Evolutionary conservation across 257 asterid genomes (phyloP), one percentile per base, ranked within the genome.

Genomic region (Solanum phureja): DNA sequence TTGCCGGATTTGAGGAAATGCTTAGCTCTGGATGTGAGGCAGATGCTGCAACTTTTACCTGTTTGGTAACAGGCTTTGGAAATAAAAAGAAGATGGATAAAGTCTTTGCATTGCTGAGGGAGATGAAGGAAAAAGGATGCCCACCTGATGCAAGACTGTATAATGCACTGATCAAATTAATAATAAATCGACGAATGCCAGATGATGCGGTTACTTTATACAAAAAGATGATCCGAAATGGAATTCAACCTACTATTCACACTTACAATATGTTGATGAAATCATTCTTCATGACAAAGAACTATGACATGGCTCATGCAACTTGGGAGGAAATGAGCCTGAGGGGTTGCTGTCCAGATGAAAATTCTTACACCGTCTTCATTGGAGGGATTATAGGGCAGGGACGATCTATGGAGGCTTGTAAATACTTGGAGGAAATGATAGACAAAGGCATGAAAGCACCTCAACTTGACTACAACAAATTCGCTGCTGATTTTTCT

Each of bases 321-420:
- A 95, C 94, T 90, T 97, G 98, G 98, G 95, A 95, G 88, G 98
- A 97, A 94, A 97, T 97, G 99, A 95, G 89, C 85, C 89, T 87
- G 91, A 94, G 88, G 62, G 98, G 99, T 2, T 93, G 93, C 38
- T 97, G 98, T 86, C 98, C 99, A 1, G 98, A 95, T 90, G 99
- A 95, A n/a, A 95, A 95, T 90, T 89, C 98, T 23, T 97, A 95
- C 86, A 84, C 91, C n/a, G 90, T 97, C 58, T 81, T 92, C 83
- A 93, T 95, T 12, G 93, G 99, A 72, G 98, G 99, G 40, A 97
- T 96, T 83, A 87, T 96, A 87, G 87, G 98, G 88, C 95, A 88
- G 75, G 95, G 99, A n/a, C 92, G 94, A 88, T 90, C 94, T 1
- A 90, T 85, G 24, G 98, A 94, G 91, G 98, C 98, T 1, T 93